These are phyloP conservation scores for Fraxinus excelsior DNA, from an alignment of 257 asterid species.

Conservation along the genomic window DNA sequence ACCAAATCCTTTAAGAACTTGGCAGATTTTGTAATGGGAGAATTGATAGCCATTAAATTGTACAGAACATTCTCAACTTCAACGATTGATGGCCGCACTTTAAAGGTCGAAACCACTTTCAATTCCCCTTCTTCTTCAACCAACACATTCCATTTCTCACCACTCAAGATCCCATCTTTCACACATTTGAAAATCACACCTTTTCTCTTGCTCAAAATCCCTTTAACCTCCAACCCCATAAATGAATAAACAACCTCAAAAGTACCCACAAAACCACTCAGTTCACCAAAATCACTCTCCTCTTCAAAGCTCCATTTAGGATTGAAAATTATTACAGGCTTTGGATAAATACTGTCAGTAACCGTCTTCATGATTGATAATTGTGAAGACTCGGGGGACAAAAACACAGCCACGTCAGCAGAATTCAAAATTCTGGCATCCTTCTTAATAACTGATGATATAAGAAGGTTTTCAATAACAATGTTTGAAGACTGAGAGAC, in stretches of 20 bases:
- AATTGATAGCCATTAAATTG: conserved; percentile 84
- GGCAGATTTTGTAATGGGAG: conserved; percentile 74
- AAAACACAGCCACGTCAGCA: conserved; percentile 65
- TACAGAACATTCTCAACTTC: conserved; percentile 85
- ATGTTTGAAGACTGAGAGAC: conserved; percentile 42
- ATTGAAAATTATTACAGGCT: conserved; percentile 77
- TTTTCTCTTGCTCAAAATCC: conserved; percentile 70
- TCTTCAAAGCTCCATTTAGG: conserved; percentile 88
- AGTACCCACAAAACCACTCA: conserved; percentile 67
- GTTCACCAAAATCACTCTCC: conserved; percentile 55
- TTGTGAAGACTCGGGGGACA: conserved; percentile 60
- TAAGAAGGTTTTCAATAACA: conserved; percentile 48
- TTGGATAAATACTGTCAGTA: conserved; percentile 57
- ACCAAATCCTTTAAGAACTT: conserved; percentile 73
- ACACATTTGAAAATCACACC: conserved; percentile 76
- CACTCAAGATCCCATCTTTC: conserved; percentile 73
- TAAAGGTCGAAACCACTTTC: conserved; percentile 61
- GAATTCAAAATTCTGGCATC: conserved; percentile 45
- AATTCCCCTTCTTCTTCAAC: conserved; percentile 76
- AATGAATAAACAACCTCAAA: conserved; percentile 85
- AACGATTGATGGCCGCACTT: conserved; percentile 54
- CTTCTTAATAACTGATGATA: conserved; percentile 41
- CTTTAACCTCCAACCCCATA: conserved; percentile 84
- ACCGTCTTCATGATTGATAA: conserved; percentile 51
- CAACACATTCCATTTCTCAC: conserved; percentile 79